Base-by-base conservation (phyloP, 2,329 filamentous ascomycete genomes). In the Dactylella cylindrospora region DNA sequence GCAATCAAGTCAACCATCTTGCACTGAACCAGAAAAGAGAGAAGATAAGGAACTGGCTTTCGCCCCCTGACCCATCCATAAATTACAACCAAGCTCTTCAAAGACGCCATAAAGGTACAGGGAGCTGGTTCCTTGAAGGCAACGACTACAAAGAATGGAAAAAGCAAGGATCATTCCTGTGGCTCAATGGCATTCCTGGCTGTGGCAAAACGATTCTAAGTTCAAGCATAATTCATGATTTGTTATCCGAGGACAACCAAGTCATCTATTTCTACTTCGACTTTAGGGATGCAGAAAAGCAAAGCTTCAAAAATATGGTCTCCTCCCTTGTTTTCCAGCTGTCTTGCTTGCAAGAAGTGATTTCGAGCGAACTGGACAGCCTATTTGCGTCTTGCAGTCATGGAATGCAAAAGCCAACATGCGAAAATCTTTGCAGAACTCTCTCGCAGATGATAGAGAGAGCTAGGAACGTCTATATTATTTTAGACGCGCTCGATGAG, bases 201-300 rank as follows among this genome's bases (percentile, higher is more conserved):
- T 76, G 74, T 41, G 74, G 75, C 8, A 76, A 76, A 61, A 75
- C 73, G 0, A 67, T 76, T 46, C 68, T 76, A 0, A 72, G 70
- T 54, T 74, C 71, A 4, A 72, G 69, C 1, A 64, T 76, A 20
- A 67, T 75, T n/a, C 44, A 72, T 51, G 47, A 71, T 43, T 44
- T 71, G 6, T 40, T 66, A 20, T 8, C 5, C 17, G 0, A 41
- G n/a, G 32, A 12, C 5, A 35, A 35, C 17, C 33, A 38, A 15
- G 9, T 38, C 12, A 9, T 40, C 3, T 40, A 40, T 15, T 40
- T 40, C 10, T 40, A 40, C 19, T 40, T 40, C 15, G 19, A 23
- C 19, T 40, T 23, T 40, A 23, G 3, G 2, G 36, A 23, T 5
- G 2, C 7, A 23, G 5, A 23, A 5, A 40, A 40, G 10, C 36